Base-by-base conservation (phyloP, 2,329 filamentous ascomycete genomes). In the Neofusicoccum sp. region DNA sequence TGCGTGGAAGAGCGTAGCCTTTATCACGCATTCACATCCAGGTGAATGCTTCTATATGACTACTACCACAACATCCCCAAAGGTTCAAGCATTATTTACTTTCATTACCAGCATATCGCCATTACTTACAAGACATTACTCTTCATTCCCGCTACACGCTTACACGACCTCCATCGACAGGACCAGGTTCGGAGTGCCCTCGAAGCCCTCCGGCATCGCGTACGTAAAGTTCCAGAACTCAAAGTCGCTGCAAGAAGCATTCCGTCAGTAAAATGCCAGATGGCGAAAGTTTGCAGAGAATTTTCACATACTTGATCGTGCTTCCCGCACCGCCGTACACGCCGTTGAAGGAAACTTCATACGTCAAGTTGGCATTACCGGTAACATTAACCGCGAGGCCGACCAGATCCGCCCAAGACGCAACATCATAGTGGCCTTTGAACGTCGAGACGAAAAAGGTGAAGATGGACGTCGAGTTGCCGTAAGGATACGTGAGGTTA, bases 401-500 rank as follows among this genome's bases (percentile, higher is more conserved):
- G 33, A 78, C 76, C 0, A 85, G 70, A 63, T 84, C 82, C 0
- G 68, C 70, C 76, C 81, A 83, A 1, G 73, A 69, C 0, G 66
- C 43, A 1, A 85, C 70, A 33, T 80, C 80, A 5, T 71, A 73
- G 65, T 76, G 79, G 2, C 72, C 69, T 6, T 81, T 80, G 2
- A 80, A 80, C 0, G 78, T 69, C 4, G 68, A 79, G 0, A 85
- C 76, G 2, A 82, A 65, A 26, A 86, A 76, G 1, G 76, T 79
- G 66, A 86, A 86, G 14, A 78, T 71, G 26, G 80, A 83, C 3
- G 71, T 72, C 0, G 73, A 66, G 44, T 79, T 82, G 1, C 83
- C 84, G 12, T 72, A 64, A 0, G 84, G 84, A 63, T 87, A 87
- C 0, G 79, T 78, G 2, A 87, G 68, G 9, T 76, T 77, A 6